Evolutionary conservation across 2,329 filamentous ascomycete genomes (phyloP), one percentile per base, ranked within the genome.

Genomic region (Phyllosticta citriasiana): DNA sequence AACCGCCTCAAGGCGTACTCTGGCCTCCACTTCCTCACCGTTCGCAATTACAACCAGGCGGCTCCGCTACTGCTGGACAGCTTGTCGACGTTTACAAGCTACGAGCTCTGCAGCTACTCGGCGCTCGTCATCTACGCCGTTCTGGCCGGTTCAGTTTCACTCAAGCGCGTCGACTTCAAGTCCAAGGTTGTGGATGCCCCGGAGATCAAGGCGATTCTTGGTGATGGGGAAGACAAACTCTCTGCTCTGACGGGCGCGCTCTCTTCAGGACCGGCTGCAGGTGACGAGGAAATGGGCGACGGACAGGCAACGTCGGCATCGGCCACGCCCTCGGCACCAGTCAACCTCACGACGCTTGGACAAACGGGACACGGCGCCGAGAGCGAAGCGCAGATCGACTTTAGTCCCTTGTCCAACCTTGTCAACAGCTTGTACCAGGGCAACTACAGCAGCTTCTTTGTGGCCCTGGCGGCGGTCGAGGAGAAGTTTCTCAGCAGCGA

Each of bases 1-100:
- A 99, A 99, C 80, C 88, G 94, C 64, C 85, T 99, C 71, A 99
- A 99, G 87, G 94, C 94, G 67, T 99, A 99, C 82, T 91, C 96
- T 73, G 94, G 94, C 64, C 82, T 99, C 61, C 88, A 97, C 73
- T 84, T 96, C 62, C 86, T 99, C 67, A 97, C 93, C 25, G 85
- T 94, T 66, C 91, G 94, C 68, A 92, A 91, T 64, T 91, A 97
- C 81, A 89, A 87, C 74, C 80, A 90, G 63, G 92, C 91, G 51
- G 94, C 94, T 1, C 93, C 94, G 51, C 84, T 97, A 10, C 87
- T 99, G 57, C 90, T 99, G 71, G 94, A 99, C 80, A 96, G 91
- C 72, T 82, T 99, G 67, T 97, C 93, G 27, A 99, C 94, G 24
- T 99, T 99, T 76, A 99, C 94, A 64, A 97, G 91, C 74, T 97